phyloP scores from a whole-genome alignment of 352 stramenopile species.

The Phytophthora agathidicida region DNA sequence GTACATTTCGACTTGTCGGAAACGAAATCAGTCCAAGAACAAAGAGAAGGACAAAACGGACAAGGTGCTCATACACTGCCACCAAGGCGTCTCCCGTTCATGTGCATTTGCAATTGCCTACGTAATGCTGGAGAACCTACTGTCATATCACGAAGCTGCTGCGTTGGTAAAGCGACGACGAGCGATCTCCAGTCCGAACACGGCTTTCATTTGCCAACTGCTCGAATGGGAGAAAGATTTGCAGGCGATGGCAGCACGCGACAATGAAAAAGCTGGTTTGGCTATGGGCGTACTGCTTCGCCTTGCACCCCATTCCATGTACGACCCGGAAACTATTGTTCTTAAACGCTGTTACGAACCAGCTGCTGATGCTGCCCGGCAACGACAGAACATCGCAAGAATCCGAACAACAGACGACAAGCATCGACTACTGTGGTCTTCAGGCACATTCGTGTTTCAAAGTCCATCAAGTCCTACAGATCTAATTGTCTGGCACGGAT shows the following conservation, averaged over 20 bases:
- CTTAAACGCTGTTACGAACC: slow-evolving; percentile 55
- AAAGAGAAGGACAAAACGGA: background rate
- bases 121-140: slow-evolving; percentile 48
- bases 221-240: slow-evolving; percentile 68
- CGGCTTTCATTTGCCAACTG: slow-evolving; percentile 71
- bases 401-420: slow-evolving; percentile 17
- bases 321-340: slow-evolving; percentile 51
- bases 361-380: slow-evolving; percentile 2
- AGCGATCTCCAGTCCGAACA: slow-evolving; percentile 64
- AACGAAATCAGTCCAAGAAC: background rate
- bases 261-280: background rate
- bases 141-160: slow-evolving; percentile 42
- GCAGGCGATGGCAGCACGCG: slow-evolving; percentile 9
- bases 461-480: slow-evolving; percentile 6
- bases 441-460: slow-evolving; percentile 57
- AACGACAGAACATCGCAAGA: slow-evolving; percentile 13
- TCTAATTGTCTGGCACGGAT: slow-evolving; percentile 50
- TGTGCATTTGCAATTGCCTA: slow-evolving; percentile 72
- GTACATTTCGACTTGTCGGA: slow-evolving; percentile 40
- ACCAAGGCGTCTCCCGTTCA: slow-evolving; percentile 75
- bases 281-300: slow-evolving; percentile 42
- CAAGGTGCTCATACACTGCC: slow-evolving; percentile 68
- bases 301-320: slow-evolving; percentile 47
- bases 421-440: slow-evolving; percentile 34
- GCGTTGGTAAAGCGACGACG: slow-evolving; percentile 50